phyloP scores from a whole-genome alignment of 768 basidiomycete genomes.

The Cyclocybe aegerita region DNA sequence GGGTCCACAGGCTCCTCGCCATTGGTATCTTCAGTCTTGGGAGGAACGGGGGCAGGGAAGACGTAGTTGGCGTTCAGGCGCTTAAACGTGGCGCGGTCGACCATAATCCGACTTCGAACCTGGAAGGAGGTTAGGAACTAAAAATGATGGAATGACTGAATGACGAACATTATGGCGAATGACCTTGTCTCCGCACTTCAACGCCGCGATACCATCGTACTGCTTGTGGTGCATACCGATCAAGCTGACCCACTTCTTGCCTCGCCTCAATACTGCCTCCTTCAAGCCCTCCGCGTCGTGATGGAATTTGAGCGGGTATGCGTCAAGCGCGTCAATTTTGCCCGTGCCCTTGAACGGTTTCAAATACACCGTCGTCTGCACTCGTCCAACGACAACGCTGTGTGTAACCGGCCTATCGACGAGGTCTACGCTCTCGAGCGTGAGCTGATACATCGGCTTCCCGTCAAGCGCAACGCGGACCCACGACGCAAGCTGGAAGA shows the following conservation, averaged over 20 bases:
- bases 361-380: constrained; percentile 39
- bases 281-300: constrained; percentile 39
- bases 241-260: constrained; percentile 54
- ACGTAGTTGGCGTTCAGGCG: constrained; percentile 51
- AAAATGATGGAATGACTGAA: neutral
- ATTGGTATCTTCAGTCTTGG: constrained; percentile 11
- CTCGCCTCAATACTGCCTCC: constrained; percentile 41
- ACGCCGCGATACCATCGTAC: constrained; percentile 52
- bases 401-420: constrained; percentile 37
- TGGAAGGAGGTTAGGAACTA: constrained; percentile 15
- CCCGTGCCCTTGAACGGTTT: constrained; percentile 47
- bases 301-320: constrained; percentile 55
- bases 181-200: constrained; percentile 32
- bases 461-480: constrained; percentile 33
- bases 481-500: constrained; percentile 45
- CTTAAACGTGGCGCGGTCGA: constrained; percentile 58
- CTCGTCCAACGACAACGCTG: constrained; percentile 38
- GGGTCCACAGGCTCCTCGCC: too few relatives aligned
- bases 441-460: constrained; percentile 40
- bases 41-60: constrained; percentile 37
- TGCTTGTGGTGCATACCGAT: constrained; percentile 58
- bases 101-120: constrained; percentile 60
- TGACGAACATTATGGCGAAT: constrained; percentile 48
- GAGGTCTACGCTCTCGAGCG: constrained; percentile 53
- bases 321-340: constrained; percentile 48